Conservation (phyloP, 2,329 filamentous ascomycete genomes). For the Aureobasidium sp. region DNA sequence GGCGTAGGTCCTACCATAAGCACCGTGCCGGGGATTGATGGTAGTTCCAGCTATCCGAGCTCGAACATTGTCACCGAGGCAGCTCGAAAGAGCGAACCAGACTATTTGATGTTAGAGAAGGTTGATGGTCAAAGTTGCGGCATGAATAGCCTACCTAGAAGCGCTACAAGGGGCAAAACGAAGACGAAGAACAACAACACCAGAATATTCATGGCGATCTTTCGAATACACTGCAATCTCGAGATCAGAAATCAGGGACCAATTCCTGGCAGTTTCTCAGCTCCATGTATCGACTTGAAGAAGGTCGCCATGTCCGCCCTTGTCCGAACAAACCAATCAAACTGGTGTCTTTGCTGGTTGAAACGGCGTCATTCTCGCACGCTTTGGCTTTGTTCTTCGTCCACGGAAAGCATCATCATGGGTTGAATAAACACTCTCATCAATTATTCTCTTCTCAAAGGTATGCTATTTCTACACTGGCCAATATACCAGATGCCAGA, state of each 20-base stretch:
- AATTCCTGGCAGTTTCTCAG: neutral
- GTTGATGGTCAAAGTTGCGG: neutral
- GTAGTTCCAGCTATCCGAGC: slow-evolving; percentile 36
- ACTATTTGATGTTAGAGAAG: slow-evolving; percentile 24
- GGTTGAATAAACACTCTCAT: slow-evolving; percentile 16
- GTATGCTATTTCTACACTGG: slow-evolving; percentile 28
- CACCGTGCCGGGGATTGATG: slow-evolving; percentile 36
- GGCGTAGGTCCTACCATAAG: slow-evolving; percentile 51
- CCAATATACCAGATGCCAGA: slow-evolving; percentile 49
- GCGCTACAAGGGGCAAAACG: slow-evolving; percentile 14
- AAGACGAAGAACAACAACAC: slow-evolving; percentile 15
- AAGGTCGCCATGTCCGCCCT: neutral
- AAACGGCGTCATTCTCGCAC: slow-evolving; percentile 11
- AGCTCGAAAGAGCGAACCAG: slow-evolving; percentile 50
- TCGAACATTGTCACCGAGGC: slow-evolving; percentile 47
- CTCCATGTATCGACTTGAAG: neutral
- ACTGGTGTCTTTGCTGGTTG: neutral
- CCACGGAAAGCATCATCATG: slow-evolving; percentile 6
- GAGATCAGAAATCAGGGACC: neutral
- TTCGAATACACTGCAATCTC: neutral
- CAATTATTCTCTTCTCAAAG: neutral
- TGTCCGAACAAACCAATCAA: slow-evolving; percentile 9
- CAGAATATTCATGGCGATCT: slow-evolving; percentile 7
- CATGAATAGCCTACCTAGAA: slow-evolving; percentile 14
- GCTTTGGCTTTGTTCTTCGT: neutral